Evolutionary conservation across 805 yeast genomes (phyloP), one percentile per base, ranked within the genome.

Genomic region (Candida takata): DNA sequence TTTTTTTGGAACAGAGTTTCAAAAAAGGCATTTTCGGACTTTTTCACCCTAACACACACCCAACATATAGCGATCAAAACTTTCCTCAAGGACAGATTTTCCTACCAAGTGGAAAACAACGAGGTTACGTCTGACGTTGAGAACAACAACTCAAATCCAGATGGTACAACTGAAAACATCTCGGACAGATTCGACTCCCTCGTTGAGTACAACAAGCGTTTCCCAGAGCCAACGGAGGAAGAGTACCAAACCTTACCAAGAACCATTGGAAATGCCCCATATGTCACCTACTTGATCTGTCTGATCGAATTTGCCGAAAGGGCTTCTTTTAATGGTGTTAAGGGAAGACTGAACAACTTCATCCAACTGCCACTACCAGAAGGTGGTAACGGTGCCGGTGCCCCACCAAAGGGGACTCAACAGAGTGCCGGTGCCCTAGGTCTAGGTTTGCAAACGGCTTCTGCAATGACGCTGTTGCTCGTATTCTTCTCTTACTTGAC

Each of bases 401-500:
- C 52, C 16, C 48, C 53, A 8, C 45, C 47, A 18, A 14, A 36
- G 0, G 47, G 45, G 19, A 35, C 43, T 23, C 55, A 51, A 33
- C 33, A 54, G 25, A 48, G 48, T 32, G 48, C 55, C 23, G 83
- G 86, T 57, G 75, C 79, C 9, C 66, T 84, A 41, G 69, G 70
- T 32, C 65, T 79, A 48, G 77, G 79, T 36, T 64, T 71, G 38
- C 67, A 67, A 40, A 74, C 77, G 44, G 85, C 92, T 20, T 77
- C 83, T 25, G 87, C 83, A 23, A 66, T 83, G 42, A 72, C 84
- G 13, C 76, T 81, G 55, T 75, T 82, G 50, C 77, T 82, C 68
- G 85, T 80, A 54, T 84, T 84, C 55, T 79, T 87, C 83, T 79
- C 87, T 54, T 84, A 83, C 57, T 67, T 82, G 31, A 80, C 90